phyloP scores from a whole-genome alignment of 1,284 basidiomycete genomes.

The Gomphus sp. region DNA sequence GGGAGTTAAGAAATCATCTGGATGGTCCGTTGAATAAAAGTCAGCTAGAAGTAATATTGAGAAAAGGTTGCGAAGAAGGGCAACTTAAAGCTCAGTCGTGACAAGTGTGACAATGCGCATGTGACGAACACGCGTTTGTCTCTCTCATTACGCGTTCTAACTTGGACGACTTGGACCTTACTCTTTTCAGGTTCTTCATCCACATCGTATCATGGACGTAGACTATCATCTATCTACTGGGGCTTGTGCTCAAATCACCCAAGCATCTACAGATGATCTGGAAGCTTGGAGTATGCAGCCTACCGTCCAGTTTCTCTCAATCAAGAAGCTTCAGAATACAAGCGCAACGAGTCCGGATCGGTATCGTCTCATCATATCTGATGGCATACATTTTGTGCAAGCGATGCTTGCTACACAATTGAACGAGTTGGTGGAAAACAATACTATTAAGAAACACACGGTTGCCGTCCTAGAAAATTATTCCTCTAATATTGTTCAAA shows the following conservation, averaged over 20 bases:
- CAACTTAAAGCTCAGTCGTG: not conserved
- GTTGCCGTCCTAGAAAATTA: constrained; percentile 72
- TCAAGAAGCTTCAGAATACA: constrained; percentile 61
- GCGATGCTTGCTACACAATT: constrained; percentile 94
- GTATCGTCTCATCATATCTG: constrained; percentile 69
- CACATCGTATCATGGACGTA: constrained; percentile 15
- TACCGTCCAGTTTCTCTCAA: constrained; percentile 71
- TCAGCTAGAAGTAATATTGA: no score
- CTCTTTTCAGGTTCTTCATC: not conserved
- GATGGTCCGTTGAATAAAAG: no score
- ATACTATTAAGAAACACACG: constrained; percentile 62
- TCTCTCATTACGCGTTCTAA: not conserved
- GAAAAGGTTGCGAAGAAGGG: no score
- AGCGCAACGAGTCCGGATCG: constrained; percentile 32
- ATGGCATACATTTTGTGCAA: constrained; percentile 78
- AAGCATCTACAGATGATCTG: constrained; percentile 34
- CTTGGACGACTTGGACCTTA: not conserved
- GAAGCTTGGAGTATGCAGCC: constrained; percentile 49
- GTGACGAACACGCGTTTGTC: not conserved
- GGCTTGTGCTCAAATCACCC: constrained; percentile 41
- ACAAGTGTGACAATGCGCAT: not conserved
- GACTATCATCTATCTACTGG: constrained; percentile 46
- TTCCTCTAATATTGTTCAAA: constrained; percentile 80
- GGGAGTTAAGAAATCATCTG: no score
- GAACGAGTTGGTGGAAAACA: constrained; percentile 67